These are phyloP conservation scores for Leccinum pellstonianum DNA, from an alignment of 768 basidiomycete species.

Conservation along the genomic window DNA sequence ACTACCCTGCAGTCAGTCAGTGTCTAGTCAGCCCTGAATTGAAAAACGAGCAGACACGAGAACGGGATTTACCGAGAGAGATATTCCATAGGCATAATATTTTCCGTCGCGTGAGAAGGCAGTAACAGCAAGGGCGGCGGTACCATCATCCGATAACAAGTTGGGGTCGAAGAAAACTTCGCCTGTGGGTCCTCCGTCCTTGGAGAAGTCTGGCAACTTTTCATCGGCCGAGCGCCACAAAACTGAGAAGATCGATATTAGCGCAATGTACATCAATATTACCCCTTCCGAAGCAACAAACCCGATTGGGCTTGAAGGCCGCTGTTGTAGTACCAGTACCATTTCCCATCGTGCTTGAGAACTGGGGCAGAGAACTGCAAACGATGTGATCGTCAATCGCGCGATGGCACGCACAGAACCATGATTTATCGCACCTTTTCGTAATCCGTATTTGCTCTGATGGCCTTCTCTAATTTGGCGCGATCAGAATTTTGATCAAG, in stretches of 20 bases:
- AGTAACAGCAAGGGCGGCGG: slow-evolving; percentile 56
- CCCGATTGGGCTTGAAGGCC: slow-evolving; percentile 70
- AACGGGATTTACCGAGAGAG: slow-evolving; percentile 53
- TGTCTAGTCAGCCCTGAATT: slow-evolving; percentile 2
- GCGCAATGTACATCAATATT: neutral
- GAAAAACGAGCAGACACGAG: slow-evolving; percentile 1
- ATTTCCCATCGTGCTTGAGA: slow-evolving; percentile 62
- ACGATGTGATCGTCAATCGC: slow-evolving; percentile 3
- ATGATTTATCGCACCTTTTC: slow-evolving; percentile 37
- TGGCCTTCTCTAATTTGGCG: slow-evolving; percentile 54
- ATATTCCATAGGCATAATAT: slow-evolving; percentile 76
- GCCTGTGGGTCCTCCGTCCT: slow-evolving; percentile 43
- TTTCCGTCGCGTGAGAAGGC: slow-evolving; percentile 67
- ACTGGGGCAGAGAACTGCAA: slow-evolving; percentile 61
- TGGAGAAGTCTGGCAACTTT: slow-evolving; percentile 53
- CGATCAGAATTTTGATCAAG: slow-evolving; percentile 65
- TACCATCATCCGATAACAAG: slow-evolving; percentile 68
- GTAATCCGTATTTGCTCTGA: slow-evolving; percentile 54
- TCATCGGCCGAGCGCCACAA: slow-evolving; percentile 58
- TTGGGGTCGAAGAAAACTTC: slow-evolving; percentile 86
- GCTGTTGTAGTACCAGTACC: slow-evolving; percentile 82
- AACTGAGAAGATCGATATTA: slow-evolving; percentile 37
- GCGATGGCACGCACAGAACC: neutral
- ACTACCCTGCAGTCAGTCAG: slow-evolving; percentile 51
- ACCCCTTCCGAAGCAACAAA: slow-evolving; percentile 13